Percentiles rank a stretch among this genome's conserved stretches.
Conservation (phyloP, 2,329 filamentous ascomycete species). For the Chrysosphaeria jannelii region DNA sequence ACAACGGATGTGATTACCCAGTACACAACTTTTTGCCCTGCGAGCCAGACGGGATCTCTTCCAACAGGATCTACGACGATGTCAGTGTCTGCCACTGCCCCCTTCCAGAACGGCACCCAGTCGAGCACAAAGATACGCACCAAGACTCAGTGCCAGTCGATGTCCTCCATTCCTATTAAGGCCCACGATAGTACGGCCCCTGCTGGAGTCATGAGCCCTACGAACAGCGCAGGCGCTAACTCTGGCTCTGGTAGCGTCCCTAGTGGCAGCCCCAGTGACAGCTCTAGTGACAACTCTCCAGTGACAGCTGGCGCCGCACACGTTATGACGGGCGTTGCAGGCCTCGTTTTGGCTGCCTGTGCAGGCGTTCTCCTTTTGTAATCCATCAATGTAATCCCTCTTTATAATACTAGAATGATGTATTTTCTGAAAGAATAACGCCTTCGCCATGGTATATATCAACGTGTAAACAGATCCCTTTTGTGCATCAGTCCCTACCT, state of each 20-base stretch:
- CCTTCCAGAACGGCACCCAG: not conserved
- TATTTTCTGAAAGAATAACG: not conserved
- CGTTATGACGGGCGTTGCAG: not conserved
- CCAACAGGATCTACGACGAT: too few relatives aligned
- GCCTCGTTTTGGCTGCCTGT: not conserved
- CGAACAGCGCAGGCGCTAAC: too few relatives aligned
- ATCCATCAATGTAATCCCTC: not conserved
- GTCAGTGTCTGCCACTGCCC: not conserved
- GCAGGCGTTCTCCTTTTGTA: not conserved
- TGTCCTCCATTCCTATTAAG: conserved; percentile 1
- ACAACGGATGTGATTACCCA: conserved; percentile 7
- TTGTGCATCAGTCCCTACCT: not conserved
- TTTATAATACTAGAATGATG: not conserved
- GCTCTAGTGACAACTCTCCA: too few relatives aligned
- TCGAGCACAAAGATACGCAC: conserved; percentile 1
- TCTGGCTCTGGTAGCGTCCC: too few relatives aligned
- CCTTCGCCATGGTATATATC: too few relatives aligned
- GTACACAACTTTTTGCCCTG: conserved; percentile 13
- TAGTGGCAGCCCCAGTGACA: too few relatives aligned
- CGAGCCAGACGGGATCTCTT: too few relatives aligned
- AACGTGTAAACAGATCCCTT: not conserved
- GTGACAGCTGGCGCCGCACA: too few relatives aligned
- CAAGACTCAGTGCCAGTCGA: conserved; percentile 1
- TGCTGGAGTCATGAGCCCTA: conserved; percentile 1
- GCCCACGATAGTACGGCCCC: conserved; percentile 2